Percentiles rank a stretch among this genome's conserved stretches.
These are phyloP conservation scores for Pistacia atlantica DNA, from an alignment of 345 rosid genomes.

Conservation along the genomic window DNA sequence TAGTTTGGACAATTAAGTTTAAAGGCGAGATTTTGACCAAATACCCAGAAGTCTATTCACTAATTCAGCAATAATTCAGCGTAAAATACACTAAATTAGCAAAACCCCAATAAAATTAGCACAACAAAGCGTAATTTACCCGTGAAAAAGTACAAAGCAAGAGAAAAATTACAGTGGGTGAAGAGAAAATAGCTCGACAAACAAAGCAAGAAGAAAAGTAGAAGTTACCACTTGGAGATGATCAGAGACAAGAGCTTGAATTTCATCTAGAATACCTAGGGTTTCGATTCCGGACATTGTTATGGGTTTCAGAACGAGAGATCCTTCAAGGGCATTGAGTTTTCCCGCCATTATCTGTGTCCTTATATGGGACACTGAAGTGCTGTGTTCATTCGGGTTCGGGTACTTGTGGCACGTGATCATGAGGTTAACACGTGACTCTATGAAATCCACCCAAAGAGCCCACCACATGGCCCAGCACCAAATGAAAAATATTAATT, in stretches of 20 bases:
- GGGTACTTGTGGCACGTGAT: background rate
- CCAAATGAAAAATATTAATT: too few species aligned
- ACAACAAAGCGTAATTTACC: background rate
- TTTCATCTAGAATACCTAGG: conserved; percentile 66
- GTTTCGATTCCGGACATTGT: conserved; percentile 62
- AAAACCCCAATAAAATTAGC: background rate
- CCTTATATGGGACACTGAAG: background rate
- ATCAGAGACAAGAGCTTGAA: conserved; percentile 76
- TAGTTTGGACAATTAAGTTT: background rate
- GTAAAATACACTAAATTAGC: background rate
- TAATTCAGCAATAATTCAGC: background rate
- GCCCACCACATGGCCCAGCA: too few species aligned
- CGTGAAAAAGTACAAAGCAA: background rate
- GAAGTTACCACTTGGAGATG: conserved; percentile 72
- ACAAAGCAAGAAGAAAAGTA: background rate
- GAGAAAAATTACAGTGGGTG: background rate
- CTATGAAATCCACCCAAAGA: too few species aligned
- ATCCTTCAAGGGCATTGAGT: conserved; percentile 16
- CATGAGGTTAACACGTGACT: background rate
- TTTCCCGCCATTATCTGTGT: conserved; percentile 52
- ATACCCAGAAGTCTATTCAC: conserved; percentile 16
- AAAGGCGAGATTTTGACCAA: background rate
- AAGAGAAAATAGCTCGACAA: background rate
- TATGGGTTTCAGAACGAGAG: background rate
- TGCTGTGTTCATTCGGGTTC: background rate